phyloP scores from a whole-genome alignment of 208 protist species.

The Strigomonas oncopelti region DNA sequence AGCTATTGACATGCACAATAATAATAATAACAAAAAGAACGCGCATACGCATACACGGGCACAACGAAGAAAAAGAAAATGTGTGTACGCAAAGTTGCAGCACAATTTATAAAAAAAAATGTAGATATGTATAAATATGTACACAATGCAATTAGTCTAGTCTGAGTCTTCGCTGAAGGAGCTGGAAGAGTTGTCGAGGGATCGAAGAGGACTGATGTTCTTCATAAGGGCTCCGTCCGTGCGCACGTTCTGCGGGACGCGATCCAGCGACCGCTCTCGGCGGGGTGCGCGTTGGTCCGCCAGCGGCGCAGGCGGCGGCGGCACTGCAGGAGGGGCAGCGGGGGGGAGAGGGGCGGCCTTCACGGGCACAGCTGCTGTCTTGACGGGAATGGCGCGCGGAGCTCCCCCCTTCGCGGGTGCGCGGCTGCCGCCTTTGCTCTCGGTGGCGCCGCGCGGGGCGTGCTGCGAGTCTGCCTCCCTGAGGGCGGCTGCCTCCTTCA shows the following conservation, averaged over 20 bases:
- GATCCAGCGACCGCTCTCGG: slow-evolving; percentile 37
- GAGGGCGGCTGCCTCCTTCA: slow-evolving; percentile 19
- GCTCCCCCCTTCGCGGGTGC: neutral
- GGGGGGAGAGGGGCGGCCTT: neutral
- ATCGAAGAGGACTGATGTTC: slow-evolving; percentile 57
- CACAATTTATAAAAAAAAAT: neutral
- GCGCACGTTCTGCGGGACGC: slow-evolving; percentile 75
- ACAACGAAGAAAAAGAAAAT: neutral
- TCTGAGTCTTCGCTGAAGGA: neutral
- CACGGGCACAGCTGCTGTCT: neutral
- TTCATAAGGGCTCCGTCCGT: slow-evolving; percentile 36
- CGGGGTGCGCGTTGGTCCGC: neutral
- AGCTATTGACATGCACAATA: neutral
- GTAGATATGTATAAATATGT: neutral
- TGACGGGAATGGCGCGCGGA: neutral
- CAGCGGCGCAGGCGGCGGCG: neutral
- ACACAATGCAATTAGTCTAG: too few species aligned
- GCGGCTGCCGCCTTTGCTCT: neutral
- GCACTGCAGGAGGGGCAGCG: neutral
- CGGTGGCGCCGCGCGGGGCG: neutral
- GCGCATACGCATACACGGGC: neutral
- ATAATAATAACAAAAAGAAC: slow-evolving; percentile 3
- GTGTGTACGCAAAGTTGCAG: neutral
- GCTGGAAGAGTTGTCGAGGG: neutral
- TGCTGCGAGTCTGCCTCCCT: slow-evolving; percentile 13